Base-by-base conservation (phyloP, 352 stramenopile species). In the Globisporangium spiculum region DNA sequence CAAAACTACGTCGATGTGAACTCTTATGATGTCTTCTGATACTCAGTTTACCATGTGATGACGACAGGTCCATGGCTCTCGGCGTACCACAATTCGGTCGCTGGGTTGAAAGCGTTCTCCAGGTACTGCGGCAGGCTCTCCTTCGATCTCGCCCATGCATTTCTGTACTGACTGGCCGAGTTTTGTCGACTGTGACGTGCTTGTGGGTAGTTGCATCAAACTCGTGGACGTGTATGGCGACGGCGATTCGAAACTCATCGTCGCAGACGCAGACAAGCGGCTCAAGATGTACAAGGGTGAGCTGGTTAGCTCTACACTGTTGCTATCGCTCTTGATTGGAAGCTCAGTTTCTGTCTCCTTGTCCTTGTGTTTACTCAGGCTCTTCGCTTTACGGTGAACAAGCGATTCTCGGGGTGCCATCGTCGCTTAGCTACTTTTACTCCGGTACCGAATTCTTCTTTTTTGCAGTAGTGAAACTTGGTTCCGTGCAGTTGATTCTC, bases 11-110 rank as follows among this genome's bases (percentile, higher is more conserved):
- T 8, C 4, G 41, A 48, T 1, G 20, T 59, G 2, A 14, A 16
- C 22, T n/a, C n/a, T 53, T 14, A 16, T 7, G 4, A 26, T 57
- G 26, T n/a, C 46, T 26, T 48, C 26, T 57, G 41, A n/a, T 46
- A 16, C 34, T 61, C 18, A 41, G 16, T 8, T 56, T 16, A 41
- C 16, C 4, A 30, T 36, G 38, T 1, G 1, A n/a, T 30, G 7
- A 5, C 3, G 10, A 3, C 22, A 84, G 77, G 76, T 52, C 91
- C 90, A 41, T 97, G 91, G 90, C 79, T 98, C 26, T 88, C 87
- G 58, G 91, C 91, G 18, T 97, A 96, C 67, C 81, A 96, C 78
- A 96, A 97, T 76, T 86, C 89, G 3, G 86, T 97, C n/a, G 91
- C 91, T 52, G 87, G 86, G 1, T 93, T 98, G 67, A 88, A 94